Evolutionary conservation across 495 filamentous ascomycete genomes (phyloP).

Genomic region (Penicillium pulvis): DNA sequence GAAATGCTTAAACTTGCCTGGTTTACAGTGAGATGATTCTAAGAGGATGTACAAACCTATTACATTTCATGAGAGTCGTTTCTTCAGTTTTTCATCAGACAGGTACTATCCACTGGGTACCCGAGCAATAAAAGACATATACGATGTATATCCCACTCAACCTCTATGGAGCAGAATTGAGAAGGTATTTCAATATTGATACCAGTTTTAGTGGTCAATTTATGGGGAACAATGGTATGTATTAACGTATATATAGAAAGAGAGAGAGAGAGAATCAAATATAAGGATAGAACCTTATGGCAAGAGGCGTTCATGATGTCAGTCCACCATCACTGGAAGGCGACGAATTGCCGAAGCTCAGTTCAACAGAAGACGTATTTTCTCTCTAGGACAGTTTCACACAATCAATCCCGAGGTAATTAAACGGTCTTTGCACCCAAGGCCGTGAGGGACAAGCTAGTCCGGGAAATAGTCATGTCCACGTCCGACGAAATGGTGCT

Average conservation of each 20-base stretch:
- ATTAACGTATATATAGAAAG: too few relatives aligned
- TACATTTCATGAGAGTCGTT: too few relatives aligned
- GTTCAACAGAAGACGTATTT: not conserved
- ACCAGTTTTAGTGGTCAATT: too few relatives aligned
- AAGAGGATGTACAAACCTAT: not conserved
- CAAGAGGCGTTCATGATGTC: conserved; percentile 29
- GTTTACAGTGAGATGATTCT: not conserved
- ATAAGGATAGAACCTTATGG: too few relatives aligned
- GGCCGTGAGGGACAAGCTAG: conserved; percentile 26
- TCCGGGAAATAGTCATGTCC: conserved; percentile 29
- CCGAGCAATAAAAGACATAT: not conserved
- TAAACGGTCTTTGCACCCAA: conserved; percentile 22
- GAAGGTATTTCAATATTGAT: too few relatives aligned
- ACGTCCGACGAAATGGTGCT: conserved; percentile 29
- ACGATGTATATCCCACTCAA: not conserved
- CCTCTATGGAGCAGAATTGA: too few relatives aligned
- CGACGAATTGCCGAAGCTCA: conserved; percentile 3
- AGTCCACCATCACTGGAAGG: conserved; percentile 26
- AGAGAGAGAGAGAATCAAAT: too few relatives aligned
- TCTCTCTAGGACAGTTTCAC: not conserved
- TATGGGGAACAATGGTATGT: too few relatives aligned
- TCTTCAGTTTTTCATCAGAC: not conserved
- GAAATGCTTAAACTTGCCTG: not conserved
- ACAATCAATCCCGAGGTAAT: not conserved
- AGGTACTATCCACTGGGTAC: not conserved